phyloP scores from a whole-genome alignment of 768 basidiomycete genomes.

The Brasilioporus rufonigricans region DNA sequence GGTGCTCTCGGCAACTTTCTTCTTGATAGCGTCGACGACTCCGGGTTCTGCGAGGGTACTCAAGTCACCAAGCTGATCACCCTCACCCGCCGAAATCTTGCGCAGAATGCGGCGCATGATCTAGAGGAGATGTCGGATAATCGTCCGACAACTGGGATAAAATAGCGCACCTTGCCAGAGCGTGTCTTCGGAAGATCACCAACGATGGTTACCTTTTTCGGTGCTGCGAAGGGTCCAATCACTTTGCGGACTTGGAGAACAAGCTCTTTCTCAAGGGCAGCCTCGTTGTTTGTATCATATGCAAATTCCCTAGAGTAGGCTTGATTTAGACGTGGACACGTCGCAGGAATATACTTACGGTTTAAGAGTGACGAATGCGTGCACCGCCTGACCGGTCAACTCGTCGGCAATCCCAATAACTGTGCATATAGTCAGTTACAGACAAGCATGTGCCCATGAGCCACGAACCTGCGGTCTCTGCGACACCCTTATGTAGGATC shows the following conservation, averaged over 20 bases:
- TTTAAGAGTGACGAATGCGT: constrained; percentile 91
- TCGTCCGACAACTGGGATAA: background rate
- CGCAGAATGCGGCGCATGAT: constrained; percentile 96
- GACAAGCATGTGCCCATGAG: background rate
- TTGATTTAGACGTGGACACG: background rate
- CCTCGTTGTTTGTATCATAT: constrained; percentile 68
- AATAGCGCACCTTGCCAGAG: constrained; percentile 70
- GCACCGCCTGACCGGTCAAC: constrained; percentile 91
- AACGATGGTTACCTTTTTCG: constrained; percentile 88
- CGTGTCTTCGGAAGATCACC: constrained; percentile 91
- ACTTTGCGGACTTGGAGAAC: constrained; percentile 94
- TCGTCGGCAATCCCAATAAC: constrained; percentile 87
- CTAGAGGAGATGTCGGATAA: constrained; percentile 31
- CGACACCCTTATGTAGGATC: constrained; percentile 91
- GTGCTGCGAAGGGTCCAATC: constrained; percentile 96
- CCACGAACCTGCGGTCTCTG: constrained; percentile 77
- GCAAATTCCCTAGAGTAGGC: constrained; percentile 65
- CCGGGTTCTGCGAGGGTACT: constrained; percentile 89
- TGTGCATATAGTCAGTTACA: constrained; percentile 12
- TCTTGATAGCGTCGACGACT: constrained; percentile 83
- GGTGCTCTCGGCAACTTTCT: constrained; percentile 58
- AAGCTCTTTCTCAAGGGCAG: constrained; percentile 78
- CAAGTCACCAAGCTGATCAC: constrained; percentile 93
- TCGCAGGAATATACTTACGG: constrained; percentile 52
- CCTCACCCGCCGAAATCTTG: constrained; percentile 93